Percentiles rank a stretch among this genome's conserved stretches.
These are phyloP conservation scores for Aspergillus bridgeri DNA, from an alignment of 495 filamentous ascomycete species.

Conservation along the genomic window DNA sequence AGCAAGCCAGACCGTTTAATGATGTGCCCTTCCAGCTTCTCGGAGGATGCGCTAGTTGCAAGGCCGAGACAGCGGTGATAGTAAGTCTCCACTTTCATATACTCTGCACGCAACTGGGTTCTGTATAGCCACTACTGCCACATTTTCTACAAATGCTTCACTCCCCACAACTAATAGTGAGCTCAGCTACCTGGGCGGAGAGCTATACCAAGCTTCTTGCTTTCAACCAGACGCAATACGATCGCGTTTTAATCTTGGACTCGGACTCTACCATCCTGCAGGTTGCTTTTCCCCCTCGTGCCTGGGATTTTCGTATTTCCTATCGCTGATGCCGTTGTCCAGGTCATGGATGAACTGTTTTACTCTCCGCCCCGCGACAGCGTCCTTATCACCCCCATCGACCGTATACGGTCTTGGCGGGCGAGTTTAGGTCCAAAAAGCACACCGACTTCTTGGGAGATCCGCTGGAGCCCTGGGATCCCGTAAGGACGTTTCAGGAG, in stretches of 20 bases:
- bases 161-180: constrained; percentile 6
- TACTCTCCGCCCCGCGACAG: constrained; percentile 49
- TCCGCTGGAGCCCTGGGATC: constrained; percentile 54
- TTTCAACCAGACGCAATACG: constrained; percentile 62
- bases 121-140: too few species aligned
- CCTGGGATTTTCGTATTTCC: neutral
- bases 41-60: constrained; percentile 33
- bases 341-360: constrained; percentile 63
- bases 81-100: constrained; percentile 31
- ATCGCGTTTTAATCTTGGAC: constrained; percentile 58
- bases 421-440: constrained; percentile 55
- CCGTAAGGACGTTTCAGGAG: constrained; percentile 51
- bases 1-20: constrained; percentile 58
- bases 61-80: constrained; percentile 23
- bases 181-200: constrained; percentile 46
- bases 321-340: neutral
- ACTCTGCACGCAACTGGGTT: neutral
- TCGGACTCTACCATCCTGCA: constrained; percentile 56
- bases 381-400: constrained; percentile 66
- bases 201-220: constrained; percentile 62
- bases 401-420: constrained; percentile 57
- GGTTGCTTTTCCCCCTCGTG: constrained; percentile 15
- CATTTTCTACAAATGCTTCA: too few species aligned
- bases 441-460: constrained; percentile 57
- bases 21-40: constrained; percentile 52